phyloP scores from a whole-genome alignment of 164 flowering plant genomes.

The Stephania cephalantha region DNA sequence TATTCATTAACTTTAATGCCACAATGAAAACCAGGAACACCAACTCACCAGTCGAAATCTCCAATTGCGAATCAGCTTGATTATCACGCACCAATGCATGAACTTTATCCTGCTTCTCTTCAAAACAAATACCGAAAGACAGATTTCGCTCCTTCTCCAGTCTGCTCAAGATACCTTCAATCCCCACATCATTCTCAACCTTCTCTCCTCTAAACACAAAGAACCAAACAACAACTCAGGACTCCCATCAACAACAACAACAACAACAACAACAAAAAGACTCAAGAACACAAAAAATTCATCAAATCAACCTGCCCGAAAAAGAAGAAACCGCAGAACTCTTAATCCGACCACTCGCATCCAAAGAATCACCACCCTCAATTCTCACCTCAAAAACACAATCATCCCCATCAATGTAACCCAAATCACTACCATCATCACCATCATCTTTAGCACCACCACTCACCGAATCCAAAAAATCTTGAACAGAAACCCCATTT shows the following conservation, averaged over 20 bases:
- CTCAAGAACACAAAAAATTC: constrained; percentile 9
- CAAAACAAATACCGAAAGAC: constrained; percentile 32
- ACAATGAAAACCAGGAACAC: not conserved
- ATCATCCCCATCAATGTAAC: constrained; percentile 8
- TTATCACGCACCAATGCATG: constrained; percentile 7
- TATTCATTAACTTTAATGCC: not conserved
- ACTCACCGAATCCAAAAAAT: constrained; percentile 2
- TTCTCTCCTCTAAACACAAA: constrained; percentile 30
- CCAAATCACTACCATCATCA: not conserved
- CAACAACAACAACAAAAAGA: not conserved
- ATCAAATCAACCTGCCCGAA: constrained; percentile 54
- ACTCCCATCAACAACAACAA: not conserved
- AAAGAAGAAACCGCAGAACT: constrained; percentile 18
- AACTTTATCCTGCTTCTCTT: constrained; percentile 19
- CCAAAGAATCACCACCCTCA: constrained; percentile 13
- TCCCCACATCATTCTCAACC: constrained; percentile 41
- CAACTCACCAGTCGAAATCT: constrained; percentile 16
- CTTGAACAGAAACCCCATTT: constrained; percentile 7
- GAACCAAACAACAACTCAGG: constrained; percentile 2
- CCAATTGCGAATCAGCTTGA: constrained; percentile 14
- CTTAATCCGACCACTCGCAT: constrained; percentile 14
- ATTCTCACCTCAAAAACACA: constrained; percentile 19
- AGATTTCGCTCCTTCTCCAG: constrained; percentile 59
- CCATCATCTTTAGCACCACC: not conserved
- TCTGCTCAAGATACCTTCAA: constrained; percentile 71